A percentile compares a stretch with the other conserved stretches of the same genome.
Evolutionary conservation across 495 filamentous ascomycete genomes (phyloP).

Genomic region (Schizothecium vesticola): DNA sequence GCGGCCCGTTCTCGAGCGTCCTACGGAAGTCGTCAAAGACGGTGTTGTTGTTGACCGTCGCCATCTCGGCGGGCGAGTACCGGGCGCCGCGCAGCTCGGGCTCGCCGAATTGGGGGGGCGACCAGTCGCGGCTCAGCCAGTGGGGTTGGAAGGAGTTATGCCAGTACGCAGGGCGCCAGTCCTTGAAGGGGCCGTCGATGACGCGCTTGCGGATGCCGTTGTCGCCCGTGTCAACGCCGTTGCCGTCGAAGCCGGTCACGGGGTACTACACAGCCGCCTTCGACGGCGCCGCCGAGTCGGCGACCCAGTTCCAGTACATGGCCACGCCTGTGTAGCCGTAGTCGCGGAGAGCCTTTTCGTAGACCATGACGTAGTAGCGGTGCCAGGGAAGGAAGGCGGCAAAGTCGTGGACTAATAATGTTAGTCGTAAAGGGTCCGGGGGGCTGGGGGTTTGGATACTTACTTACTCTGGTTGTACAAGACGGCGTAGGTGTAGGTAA

Average conservation of each 20-base stretch:
- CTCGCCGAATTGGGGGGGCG: neutral
- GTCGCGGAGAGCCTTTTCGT: neutral
- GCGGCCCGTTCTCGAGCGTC: neutral
- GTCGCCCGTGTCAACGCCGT: neutral
- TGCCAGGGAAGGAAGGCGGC: neutral
- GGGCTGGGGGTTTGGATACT: too few species aligned
- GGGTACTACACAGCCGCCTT: neutral
- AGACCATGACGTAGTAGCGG: neutral
- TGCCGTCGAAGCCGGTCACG: slow-evolving; percentile 2
- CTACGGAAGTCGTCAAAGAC: neutral
- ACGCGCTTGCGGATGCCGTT: neutral
- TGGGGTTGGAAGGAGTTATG: neutral
- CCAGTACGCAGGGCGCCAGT: neutral
- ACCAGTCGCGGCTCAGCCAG: neutral
- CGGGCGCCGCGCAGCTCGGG: neutral
- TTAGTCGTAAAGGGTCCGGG: neutral
- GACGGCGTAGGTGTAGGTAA: neutral
- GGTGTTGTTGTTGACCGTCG: neutral
- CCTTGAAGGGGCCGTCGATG: slow-evolving; percentile 2
- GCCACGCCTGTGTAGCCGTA: slow-evolving; percentile 1
- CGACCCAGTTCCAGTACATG: slow-evolving; percentile 9
- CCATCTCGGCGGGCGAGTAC: neutral
- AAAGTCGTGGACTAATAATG: neutral
- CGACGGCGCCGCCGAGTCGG: neutral
- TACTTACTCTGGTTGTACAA: neutral